Evolutionary conservation across 2,329 filamentous ascomycete species (phyloP).

Genomic region (Arthroderma sp.): DNA sequence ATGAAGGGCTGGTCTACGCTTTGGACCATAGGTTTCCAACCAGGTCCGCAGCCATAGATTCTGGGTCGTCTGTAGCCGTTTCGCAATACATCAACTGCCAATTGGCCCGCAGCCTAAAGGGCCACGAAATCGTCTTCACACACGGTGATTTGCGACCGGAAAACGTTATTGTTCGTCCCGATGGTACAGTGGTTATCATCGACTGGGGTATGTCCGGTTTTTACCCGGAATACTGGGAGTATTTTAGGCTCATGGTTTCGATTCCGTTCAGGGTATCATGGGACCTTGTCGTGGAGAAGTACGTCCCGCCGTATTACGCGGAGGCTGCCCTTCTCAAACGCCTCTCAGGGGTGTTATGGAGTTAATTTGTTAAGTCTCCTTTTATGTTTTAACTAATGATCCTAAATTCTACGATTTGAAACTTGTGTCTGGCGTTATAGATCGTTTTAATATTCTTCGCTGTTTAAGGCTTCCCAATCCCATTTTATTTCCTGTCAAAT

Average conservation of each 20-base stretch:
- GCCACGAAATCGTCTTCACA: constrained; percentile 14
- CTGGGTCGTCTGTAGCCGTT: neutral
- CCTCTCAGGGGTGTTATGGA: constrained; percentile 1
- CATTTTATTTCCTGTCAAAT: no score
- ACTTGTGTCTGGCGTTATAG: no score
- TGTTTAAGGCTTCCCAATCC: no score
- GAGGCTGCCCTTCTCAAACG: constrained; percentile 4
- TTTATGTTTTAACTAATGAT: no score
- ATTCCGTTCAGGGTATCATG: constrained; percentile 7
- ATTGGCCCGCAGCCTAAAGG: constrained; percentile 10
- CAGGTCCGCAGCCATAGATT: neutral
- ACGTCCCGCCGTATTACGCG: constrained; percentile 14
- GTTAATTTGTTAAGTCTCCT: neutral
- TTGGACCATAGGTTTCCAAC: constrained; percentile 1
- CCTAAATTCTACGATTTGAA: no score
- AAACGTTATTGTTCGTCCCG: constrained; percentile 16
- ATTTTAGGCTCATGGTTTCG: constrained; percentile 9
- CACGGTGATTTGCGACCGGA: constrained; percentile 15
- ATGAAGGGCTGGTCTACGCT: constrained; percentile 6
- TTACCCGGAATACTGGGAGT: constrained; percentile 18
- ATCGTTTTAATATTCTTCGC: no score
- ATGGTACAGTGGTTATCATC: constrained; percentile 14
- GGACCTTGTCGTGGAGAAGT: constrained; percentile 13
- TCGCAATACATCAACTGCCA: constrained; percentile 8
- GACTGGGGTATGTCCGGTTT: constrained; percentile 18